Base-by-base conservation (phyloP, 1,284 basidiomycete genomes). In the Tremellales sp. region DNA sequence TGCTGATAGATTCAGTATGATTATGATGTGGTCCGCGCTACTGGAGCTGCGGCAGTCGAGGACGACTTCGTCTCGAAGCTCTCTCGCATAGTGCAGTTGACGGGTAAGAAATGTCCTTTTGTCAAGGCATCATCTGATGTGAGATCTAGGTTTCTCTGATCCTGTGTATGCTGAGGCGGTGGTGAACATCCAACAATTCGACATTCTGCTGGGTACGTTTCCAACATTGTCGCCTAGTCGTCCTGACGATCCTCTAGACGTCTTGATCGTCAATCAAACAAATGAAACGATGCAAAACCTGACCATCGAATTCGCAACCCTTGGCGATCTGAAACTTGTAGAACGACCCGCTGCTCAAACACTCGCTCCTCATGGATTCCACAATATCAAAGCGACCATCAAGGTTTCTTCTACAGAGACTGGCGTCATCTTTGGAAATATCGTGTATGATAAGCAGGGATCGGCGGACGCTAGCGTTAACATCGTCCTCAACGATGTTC, bases 161-260 rank as follows among this genome's bases (percentile, higher is more conserved):
- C 90, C 94, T 1, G 91, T 98, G 50, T 98, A 98, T 63, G 93
- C 94, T 5, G 95, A 99, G 71, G 94, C 94, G 1, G 93, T 93
- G 61, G 93, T 98, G 61, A 95, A 94, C 70, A 91, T 98, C 68
- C 90, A 97, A 61, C 92, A 94, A 44, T 98, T 98, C 68, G 95
- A 99, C 72, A 97, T 99, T 61, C 75, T 93, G 44, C 81, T 97
- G 4, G 86, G 86, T 87, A 43, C 22, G 77, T 47, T 24, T 10
- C 12, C 18, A 10, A n/a, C n/a, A n/a, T n/a, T 37, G 34, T 36
- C 9, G 16, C 16, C n/a, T 18, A n/a, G 54, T 55, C 42, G 25
- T 40, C 37, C 33, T 16, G n/a, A 22, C 7, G 35, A 31, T 14
- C 28, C 22, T 24, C 18, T 51, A 84, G 94, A 98, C 63, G 91